These are phyloP conservation scores for Fusarium solani-melongenae DNA, from an alignment of 2,329 filamentous ascomycete genomes.

Conservation along the genomic window DNA sequence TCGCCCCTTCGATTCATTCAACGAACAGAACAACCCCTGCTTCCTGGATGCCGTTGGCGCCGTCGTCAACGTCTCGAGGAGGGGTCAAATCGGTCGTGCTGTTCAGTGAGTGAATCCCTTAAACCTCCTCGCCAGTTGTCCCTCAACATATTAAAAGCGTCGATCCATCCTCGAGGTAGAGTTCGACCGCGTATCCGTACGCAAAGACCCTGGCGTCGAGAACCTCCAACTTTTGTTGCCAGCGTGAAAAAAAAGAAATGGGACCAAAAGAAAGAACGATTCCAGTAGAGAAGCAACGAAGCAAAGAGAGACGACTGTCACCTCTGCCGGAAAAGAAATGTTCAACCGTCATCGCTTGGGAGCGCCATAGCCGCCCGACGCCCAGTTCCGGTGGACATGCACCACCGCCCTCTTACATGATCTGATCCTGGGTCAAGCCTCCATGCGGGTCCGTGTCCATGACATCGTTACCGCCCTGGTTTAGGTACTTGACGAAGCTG, in stretches of 20 bases:
- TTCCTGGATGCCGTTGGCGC: constrained; percentile 25
- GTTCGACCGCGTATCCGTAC: constrained; percentile 33
- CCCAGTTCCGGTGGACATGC: constrained; percentile 19
- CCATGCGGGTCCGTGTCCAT: constrained; percentile 86
- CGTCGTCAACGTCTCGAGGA: constrained; percentile 25
- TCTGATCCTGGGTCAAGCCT: constrained; percentile 94
- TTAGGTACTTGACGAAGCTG: constrained; percentile 93
- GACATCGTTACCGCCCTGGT: constrained; percentile 71
- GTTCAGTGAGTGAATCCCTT: constrained; percentile 30
- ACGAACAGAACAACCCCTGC: constrained; percentile 39
- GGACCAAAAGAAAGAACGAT: constrained; percentile 32
- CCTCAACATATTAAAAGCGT: constrained; percentile 38
- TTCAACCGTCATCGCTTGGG: constrained; percentile 13
- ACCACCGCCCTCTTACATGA: constrained; percentile 73
- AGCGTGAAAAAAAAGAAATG: constrained; percentile 31
- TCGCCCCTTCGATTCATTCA: constrained; percentile 32
- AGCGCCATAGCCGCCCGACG: constrained; percentile 10
- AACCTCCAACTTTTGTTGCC: constrained; percentile 43
- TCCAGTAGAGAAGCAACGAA: constrained; percentile 35
- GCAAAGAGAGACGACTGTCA: constrained; percentile 2
- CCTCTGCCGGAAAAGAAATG: constrained; percentile 16
- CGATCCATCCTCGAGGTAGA: constrained; percentile 36
- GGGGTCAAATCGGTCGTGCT: constrained; percentile 24
- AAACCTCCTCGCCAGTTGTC: constrained; percentile 26
- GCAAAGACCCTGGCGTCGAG: constrained; percentile 33